Base-by-base conservation (phyloP, 805 yeast genomes). In the Sugiyamaella americana region DNA sequence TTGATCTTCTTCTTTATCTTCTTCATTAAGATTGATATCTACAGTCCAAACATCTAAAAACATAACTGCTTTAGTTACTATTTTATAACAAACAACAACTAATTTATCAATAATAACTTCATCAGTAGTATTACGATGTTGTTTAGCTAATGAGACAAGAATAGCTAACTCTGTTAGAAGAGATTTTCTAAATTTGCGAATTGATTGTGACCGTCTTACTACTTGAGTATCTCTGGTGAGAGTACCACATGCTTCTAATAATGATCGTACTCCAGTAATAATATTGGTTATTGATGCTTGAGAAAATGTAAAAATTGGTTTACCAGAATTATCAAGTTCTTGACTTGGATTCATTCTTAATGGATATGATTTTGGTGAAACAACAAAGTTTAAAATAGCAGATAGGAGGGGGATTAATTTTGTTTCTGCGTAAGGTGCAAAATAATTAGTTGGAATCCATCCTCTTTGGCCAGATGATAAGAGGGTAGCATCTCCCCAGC, bases 401-500 rank as follows among this genome's bases (percentile, higher is more conserved):
- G 63, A 54, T 17, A 69, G 58, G 32, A 69, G 57, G 4, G 69
- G 67, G n/a, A 64, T 58, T 8, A 64, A 62, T 37, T 58, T 58
- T 22, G 60, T 52, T 44, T 67, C 69, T 22, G 58, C 57, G 52
- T 60, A 66, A 4, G 69, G 63, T 35, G 58, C 55, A 51, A 69
- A 69, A 52, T 65, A 69, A 56, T 67, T 68, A 32, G 66, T 58
- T 17, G 73, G 73, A 29, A 70, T 58, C 73, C 73, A 69, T 38
- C 74, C 74, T 10, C 72, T 60, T 13, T 56, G 55, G 44, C 65
- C 66, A 2, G 65, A 51, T 21, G 57, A 47, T 18, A 67, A 59
- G 36, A 64, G 50, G 3, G 72, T 64, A 6, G 69, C 72, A 46
- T 69, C 72, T 21, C 67, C 70, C 74, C 74, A 69, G 42, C 73